A percentile compares a stretch with the other conserved stretches of the same genome.
phyloP scores from a whole-genome alignment of 331 rosid genomes.

The Saraca asoca region DNA sequence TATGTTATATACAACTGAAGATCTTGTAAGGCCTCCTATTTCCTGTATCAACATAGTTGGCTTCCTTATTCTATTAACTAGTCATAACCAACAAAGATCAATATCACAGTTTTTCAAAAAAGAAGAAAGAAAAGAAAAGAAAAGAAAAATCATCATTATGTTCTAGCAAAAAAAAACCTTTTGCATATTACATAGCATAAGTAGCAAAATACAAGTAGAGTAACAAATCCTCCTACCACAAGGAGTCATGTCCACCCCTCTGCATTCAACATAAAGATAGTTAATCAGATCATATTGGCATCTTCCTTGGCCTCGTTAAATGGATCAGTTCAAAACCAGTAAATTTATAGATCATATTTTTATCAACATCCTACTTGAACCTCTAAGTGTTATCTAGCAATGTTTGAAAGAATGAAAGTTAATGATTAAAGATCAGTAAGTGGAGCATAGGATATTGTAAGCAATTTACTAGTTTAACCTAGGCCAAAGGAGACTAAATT shows the following conservation, averaged over 20 bases:
- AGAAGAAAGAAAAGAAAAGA: too few relatives aligned
- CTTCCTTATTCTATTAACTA: conserved; percentile 4
- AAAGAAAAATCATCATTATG: too few relatives aligned
- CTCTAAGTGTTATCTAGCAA: neutral
- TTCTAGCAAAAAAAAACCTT: neutral
- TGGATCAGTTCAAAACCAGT: neutral
- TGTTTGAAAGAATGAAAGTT: neutral
- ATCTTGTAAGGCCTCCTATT: conserved; percentile 2
- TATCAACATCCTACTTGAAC: neutral
- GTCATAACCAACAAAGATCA: neutral
- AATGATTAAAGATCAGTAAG: neutral
- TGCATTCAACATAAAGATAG: neutral
- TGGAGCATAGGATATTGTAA: neutral
- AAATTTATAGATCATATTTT: neutral
- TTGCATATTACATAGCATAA: conserved; percentile 24
- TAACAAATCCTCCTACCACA: conserved; percentile 30
- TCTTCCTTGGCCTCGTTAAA: neutral
- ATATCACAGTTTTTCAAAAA: neutral
- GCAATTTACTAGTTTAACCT: neutral
- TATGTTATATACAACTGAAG: neutral
- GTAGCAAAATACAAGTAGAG: conserved; percentile 16
- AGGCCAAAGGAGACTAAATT: neutral
- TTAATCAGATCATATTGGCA: neutral
- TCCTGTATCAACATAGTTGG: neutral
- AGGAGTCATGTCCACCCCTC: neutral